Evolutionary conservation across 2,329 filamentous ascomycete genomes (phyloP).

Genomic region (Diaporthe citriasiana): DNA sequence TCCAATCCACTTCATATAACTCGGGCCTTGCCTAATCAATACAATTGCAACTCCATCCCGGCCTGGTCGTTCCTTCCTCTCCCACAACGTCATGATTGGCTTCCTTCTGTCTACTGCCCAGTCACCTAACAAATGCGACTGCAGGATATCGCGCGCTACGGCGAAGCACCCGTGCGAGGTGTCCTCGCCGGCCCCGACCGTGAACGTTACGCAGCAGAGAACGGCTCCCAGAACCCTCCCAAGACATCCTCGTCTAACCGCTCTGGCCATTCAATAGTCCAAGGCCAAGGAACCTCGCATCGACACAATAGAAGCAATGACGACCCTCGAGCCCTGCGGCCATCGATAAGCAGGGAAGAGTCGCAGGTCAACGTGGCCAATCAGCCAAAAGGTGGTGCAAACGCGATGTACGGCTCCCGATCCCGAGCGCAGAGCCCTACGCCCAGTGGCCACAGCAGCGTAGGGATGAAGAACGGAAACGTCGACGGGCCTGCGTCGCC

Average conservation of each 20-base stretch:
- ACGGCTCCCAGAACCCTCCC: slow-evolving; percentile 61
- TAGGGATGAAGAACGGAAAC: slow-evolving; percentile 64
- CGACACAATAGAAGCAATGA: slow-evolving; percentile 80
- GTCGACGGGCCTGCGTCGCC: slow-evolving; percentile 72
- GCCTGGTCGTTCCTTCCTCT: slow-evolving; percentile 12
- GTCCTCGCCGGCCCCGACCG: slow-evolving; percentile 78
- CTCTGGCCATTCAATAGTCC: slow-evolving; percentile 72
- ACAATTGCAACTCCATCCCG: slow-evolving; percentile 45
- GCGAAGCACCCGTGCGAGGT: slow-evolving; percentile 81
- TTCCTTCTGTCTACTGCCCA: slow-evolving; percentile 4
- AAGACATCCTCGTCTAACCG: slow-evolving; percentile 75
- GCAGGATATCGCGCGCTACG: slow-evolving; percentile 82
- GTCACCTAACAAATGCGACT: slow-evolving; percentile 35
- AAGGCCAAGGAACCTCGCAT: slow-evolving; percentile 74
- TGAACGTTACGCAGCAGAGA: slow-evolving; percentile 73
- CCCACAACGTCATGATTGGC: slow-evolving; percentile 25
- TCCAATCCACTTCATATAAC: slow-evolving; percentile 42
- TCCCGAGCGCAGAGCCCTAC: slow-evolving; percentile 85
- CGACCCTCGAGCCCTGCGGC: slow-evolving; percentile 75
- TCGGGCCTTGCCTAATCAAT: slow-evolving; percentile 28
- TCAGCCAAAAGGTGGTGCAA: slow-evolving; percentile 62
- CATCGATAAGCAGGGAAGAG: slow-evolving; percentile 83
- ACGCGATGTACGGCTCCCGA: slow-evolving; percentile 59
- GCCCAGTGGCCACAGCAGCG: slow-evolving; percentile 72
- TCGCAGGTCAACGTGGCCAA: slow-evolving; percentile 65